Evolutionary conservation across 129 eudicot species (phyloP), one percentile per base, ranked within the genome.

Genomic region (Kitagawia praeruptora): DNA sequence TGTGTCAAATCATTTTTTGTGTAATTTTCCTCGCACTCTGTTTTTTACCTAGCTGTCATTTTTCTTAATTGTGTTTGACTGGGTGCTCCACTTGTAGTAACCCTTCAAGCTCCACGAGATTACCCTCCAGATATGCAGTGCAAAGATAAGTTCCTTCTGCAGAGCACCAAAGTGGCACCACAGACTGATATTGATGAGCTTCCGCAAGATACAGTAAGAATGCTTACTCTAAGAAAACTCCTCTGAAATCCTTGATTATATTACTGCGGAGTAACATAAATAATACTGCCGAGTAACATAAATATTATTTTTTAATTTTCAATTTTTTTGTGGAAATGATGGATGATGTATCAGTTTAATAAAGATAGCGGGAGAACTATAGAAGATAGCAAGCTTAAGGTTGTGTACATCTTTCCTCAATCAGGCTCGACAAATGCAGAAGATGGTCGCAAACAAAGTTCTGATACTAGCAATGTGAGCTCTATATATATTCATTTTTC

Each of bases 41-140:
- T 56, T n/a, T 58, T 8, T 8, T 2, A 58, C n/a, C 28, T 64
- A 64, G 39, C 31, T 11, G 71, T 13, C 2, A 5, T 12, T 15
- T 12, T 66, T 66, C 67, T 13, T 66, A 27, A 28, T 14, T 66
- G 72, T 28, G 72, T 14, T 77, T 66, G 9, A 75, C 51, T 85
- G 51, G 69, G 54, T 81, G 61, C 27, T 84, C 27, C 79, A 42
- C 70, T 34, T 82, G 39, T 81, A 93, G 98, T 93, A 75, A 91
- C 98, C 77, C 95, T 93, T 44, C 98, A 93, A 90, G 97, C 95
- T 76, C 98, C 89, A 83, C 82, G 79, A 42, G 97, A 91, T 83
- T 85, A 86, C 82, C 98, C 98, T 75, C 91, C 90, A 56, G 93
- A 93, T 81, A 93, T 91, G 97, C 93, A 89, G 80, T 88, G 95